phyloP scores from a whole-genome alignment of 306 rosid species.

The Acacia confusa region DNA sequence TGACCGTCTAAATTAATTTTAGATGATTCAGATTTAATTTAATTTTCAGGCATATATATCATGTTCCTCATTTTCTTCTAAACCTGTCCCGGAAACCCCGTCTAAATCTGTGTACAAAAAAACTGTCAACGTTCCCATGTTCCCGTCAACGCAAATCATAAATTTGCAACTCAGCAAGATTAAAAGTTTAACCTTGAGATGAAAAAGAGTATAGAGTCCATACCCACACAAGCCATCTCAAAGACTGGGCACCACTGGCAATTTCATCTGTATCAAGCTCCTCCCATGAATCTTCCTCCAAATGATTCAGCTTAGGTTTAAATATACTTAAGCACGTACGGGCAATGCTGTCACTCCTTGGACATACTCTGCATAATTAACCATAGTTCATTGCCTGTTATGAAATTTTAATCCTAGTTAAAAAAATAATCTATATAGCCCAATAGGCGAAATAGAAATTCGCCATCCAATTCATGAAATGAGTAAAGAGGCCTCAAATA shows the following conservation, averaged over 20 bases:
- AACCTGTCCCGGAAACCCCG: background rate
- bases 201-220: conserved; percentile 24
- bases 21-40: no score
- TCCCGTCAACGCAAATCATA: background rate
- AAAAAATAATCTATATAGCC: conserved; percentile 31
- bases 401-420: conserved; percentile 55
- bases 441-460: conserved; percentile 5
- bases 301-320: conserved; percentile 68
- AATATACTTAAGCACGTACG: conserved; percentile 80
- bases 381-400: conserved; percentile 69
- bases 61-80: background rate
- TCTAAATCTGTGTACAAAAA: background rate
- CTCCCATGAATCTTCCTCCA: conserved; percentile 94
- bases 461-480: background rate
- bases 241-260: conserved; percentile 63
- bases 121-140: background rate
- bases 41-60: background rate
- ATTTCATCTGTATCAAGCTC: conserved; percentile 72
- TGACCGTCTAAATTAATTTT: no score
- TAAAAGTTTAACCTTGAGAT: conserved; percentile 14
- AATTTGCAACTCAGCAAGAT: background rate
- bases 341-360: conserved; percentile 68
- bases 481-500: background rate
- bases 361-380: conserved; percentile 89
- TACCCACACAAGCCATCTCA: conserved; percentile 96